phyloP scores from a whole-genome alignment of 129 eudicot species.

The Arctium lappa region DNA sequence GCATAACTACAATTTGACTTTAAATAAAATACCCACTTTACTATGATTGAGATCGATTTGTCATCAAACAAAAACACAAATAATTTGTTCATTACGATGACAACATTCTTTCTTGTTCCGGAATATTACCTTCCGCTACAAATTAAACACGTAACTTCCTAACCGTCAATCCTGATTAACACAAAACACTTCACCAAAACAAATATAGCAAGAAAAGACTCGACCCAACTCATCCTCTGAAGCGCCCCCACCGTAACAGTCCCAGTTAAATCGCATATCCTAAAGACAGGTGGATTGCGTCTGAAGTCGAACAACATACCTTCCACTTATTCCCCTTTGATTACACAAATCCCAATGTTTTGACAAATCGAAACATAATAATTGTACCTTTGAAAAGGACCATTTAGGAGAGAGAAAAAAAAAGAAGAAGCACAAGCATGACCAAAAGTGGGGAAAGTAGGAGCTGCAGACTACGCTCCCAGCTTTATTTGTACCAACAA shows the following conservation, averaged over 20 bases:
- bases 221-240: background rate
- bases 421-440: background rate
- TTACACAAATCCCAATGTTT: background rate
- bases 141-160: background rate
- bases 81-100: background rate
- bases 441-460: background rate
- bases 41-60: no score
- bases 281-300: no score
- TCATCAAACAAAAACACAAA: background rate
- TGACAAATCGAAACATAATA: background rate
- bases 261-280: background rate
- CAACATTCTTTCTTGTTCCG: background rate
- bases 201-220: background rate
- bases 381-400: background rate
- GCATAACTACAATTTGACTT: no score
- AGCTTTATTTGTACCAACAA: background rate
- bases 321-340: background rate
- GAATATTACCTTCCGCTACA: background rate
- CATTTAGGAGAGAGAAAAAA: background rate
- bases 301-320: background rate
- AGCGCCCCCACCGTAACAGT: no score
- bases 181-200: background rate
- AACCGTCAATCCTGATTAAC: background rate
- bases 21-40: no score
- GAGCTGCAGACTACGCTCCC: background rate